Base-by-base conservation (phyloP, 2,329 filamentous ascomycete genomes). In the Aspergillus sp. region DNA sequence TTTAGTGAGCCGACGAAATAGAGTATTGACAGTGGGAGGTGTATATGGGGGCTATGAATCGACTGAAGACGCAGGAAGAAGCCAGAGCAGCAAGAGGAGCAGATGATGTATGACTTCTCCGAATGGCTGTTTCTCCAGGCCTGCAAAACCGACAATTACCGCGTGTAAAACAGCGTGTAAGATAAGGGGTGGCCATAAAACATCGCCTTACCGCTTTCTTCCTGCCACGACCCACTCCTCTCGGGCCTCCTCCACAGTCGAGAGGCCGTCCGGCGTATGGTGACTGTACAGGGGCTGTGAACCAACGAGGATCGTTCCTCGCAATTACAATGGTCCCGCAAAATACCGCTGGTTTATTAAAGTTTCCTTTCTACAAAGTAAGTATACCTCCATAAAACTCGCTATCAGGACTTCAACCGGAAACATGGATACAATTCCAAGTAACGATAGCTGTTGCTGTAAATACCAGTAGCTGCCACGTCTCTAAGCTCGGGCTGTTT, bases 181-280 rank as follows among this genome's bases (percentile, higher is more conserved):
- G 50, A 53, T 44, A 34, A 38, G 45, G 32, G 45, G 64, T 65
- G 64, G 63, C 57, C 60, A 58, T 66, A 65, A 44, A 53, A 53
- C 49, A n/a, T 50, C 55, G 59, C 12, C 61, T 60, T 64, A 64
- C 62, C 60, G 56, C 62, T 58, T 63, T 59, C 61, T 65, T 71
- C 64, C 66, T 72, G 66, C 68, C 71, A 68, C 59, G 67, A 64
- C 66, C 70, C 69, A 72, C 69, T 60, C 61, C 61, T 43, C 41
- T 42, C 56, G 39, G 54, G 57, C 56, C 22, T 24, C 41, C 42
- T 43, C 32, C 45, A 38, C 34, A 34, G 45, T 54, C 48, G 44
- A 22, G 49, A 59, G 62, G 68, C 67, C 3, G 65, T n/a, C n/a
- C n/a, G n/a, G n/a, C n/a, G n/a, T 70, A 64, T 58, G 30, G 63